Evolutionary conservation across 2,329 filamentous ascomycete species (phyloP).

Genomic region (Dactylellina cionopaga): DNA sequence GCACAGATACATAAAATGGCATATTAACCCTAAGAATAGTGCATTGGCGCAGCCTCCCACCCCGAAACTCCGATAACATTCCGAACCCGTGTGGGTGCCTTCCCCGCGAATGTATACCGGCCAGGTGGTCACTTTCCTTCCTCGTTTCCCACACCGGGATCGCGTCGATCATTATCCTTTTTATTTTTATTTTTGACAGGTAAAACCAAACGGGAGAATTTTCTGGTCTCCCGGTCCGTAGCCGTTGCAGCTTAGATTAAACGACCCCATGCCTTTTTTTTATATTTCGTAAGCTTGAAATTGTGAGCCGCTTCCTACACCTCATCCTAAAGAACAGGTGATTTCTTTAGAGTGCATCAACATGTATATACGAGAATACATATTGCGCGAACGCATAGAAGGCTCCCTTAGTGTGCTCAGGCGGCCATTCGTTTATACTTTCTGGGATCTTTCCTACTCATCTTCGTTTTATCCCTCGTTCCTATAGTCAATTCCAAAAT

Average conservation of each 20-base stretch:
- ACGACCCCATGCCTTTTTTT: constrained; percentile 13
- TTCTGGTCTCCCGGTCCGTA: constrained; percentile 26
- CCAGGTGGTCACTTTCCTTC: constrained; percentile 34
- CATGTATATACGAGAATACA: background rate
- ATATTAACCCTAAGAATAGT: constrained; percentile 32
- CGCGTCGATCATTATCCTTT: constrained; percentile 23
- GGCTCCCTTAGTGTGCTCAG: constrained; percentile 2
- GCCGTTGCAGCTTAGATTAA: constrained; percentile 25
- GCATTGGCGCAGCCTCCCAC: constrained; percentile 36
- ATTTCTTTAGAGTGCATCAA: too few species aligned
- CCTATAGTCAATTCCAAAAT: constrained; percentile 61
- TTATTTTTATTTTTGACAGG: constrained; percentile 16
- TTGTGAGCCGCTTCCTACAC: too few species aligned
- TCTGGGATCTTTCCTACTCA: constrained; percentile 80
- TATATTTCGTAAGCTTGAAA: background rate
- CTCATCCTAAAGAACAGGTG: too few species aligned
- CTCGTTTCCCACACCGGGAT: constrained; percentile 43
- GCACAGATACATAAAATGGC: background rate
- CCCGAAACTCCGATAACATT: constrained; percentile 53
- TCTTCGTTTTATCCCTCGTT: constrained; percentile 75
- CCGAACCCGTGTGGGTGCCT: constrained; percentile 18
- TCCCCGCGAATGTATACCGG: constrained; percentile 20
- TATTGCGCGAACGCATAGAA: too few species aligned
- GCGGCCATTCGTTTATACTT: constrained; percentile 73
- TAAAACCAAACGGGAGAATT: constrained; percentile 12